Evolutionary conservation across 345 rosid species (phyloP), one percentile per base, ranked within the genome.

Genomic region (Ceriops decandra): DNA sequence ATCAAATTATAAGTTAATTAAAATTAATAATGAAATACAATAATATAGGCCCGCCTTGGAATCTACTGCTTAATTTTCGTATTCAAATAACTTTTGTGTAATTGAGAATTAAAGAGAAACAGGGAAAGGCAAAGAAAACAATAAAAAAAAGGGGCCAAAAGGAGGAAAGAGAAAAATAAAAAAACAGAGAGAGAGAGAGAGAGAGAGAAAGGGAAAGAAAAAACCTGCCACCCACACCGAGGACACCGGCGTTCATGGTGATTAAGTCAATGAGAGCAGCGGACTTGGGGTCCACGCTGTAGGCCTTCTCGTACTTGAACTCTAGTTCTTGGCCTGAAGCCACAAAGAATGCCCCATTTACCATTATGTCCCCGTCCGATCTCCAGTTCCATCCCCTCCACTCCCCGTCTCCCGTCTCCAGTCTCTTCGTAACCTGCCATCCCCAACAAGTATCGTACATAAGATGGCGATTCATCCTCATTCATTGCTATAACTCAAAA

Each of bases 311-410:
- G 57, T 91, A 93, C 64, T 78, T 84, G 57, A 85, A 87, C 69
- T 93, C 96, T 0, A 85, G 77, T 26, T 75, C 96, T 66, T 78
- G 79, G 0, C 98, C 99, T 0, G 99, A 95, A 5, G 91, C 88
- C 42, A 91, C 85, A 27, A 95, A 95, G 69, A 82, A 91, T 2
- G 99, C 99, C 26, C 97, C 99, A 22, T 95, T 95, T 20, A 88
- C 99, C 92, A 95, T 0, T 17, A 86, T 52, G 66, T 95, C 99
- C 32, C 97, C 97, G 56, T 91, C 97, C 2, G 98, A 93, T 77
- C 96, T 83, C 98, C 98, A 93, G 36, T 90, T 89, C 99, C 99
- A 95, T 6, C 68, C 88, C 54, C 60, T 89, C 99, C 99, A 95
- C 0, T 87, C 74, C 0, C 80, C 89, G 2, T 86, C 90, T 1